A percentile compares a stretch with the other conserved stretches of the same genome.
These are phyloP conservation scores for Heliocybe sulcata DNA, from an alignment of 1,284 basidiomycete species.

Conservation along the genomic window DNA sequence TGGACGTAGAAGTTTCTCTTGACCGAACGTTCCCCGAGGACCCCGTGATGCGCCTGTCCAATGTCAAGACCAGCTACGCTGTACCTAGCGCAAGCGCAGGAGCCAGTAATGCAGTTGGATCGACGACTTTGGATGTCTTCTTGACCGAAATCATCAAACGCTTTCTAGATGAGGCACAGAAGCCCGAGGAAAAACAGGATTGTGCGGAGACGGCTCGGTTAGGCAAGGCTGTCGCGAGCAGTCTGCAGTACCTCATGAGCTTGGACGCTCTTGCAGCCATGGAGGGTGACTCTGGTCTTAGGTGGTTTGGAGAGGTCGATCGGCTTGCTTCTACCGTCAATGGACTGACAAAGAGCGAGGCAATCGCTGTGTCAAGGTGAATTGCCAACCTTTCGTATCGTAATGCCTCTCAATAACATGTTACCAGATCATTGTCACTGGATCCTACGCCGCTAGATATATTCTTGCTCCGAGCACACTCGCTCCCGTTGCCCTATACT, in stretches of 20 bases:
- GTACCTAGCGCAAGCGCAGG: constrained; percentile 38
- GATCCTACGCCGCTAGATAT: constrained; percentile 52
- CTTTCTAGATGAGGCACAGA: constrained; percentile 57
- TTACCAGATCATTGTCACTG: constrained; percentile 28
- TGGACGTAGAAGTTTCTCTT: constrained; percentile 61
- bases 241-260: constrained; percentile 65
- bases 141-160: constrained; percentile 43
- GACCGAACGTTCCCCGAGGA: constrained; percentile 29
- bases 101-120: constrained; percentile 31
- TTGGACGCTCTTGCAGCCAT: constrained; percentile 54
- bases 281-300: constrained; percentile 55
- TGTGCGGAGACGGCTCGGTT: constrained; percentile 40
- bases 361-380: constrained; percentile 42
- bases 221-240: constrained; percentile 39
- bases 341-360: constrained; percentile 45
- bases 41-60: constrained; percentile 35
- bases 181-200: constrained; percentile 40
- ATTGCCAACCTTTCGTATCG: constrained; percentile 15
- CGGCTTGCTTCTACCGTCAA: constrained; percentile 41
- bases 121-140: constrained; percentile 56
- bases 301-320: constrained; percentile 68
- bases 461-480: constrained; percentile 53
- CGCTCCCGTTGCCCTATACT: constrained; percentile 63
- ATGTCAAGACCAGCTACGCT: constrained; percentile 68
- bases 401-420: not conserved